These are phyloP conservation scores for Epipyxis sp. DNA, from an alignment of 108 stramenopile genomes.

Conservation along the genomic window DNA sequence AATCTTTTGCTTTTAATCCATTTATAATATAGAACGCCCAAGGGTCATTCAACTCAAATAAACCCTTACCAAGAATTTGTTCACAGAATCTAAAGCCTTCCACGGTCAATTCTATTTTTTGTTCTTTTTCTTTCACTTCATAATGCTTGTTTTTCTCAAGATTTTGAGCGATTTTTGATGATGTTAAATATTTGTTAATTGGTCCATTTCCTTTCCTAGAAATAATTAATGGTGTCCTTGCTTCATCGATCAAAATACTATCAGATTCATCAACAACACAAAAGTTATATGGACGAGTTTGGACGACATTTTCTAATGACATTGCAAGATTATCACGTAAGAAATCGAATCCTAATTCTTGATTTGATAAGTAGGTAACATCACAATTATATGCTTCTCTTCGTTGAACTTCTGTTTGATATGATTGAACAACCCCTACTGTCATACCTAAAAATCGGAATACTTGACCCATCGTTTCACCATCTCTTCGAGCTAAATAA, in stretches of 20 bases:
- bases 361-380: constrained; percentile 89
- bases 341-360: constrained; percentile 92
- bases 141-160: constrained; percentile 80
- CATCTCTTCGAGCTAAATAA: constrained; percentile 86
- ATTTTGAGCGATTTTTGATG: constrained; percentile 68
- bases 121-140: constrained; percentile 83
- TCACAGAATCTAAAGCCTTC: constrained; percentile 78
- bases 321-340: constrained; percentile 60
- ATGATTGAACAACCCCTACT: constrained; percentile 83
- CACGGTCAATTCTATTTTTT: constrained; percentile 78
- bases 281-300: constrained; percentile 67
- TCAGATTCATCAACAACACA: constrained; percentile 94
- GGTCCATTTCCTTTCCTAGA: constrained; percentile 64
- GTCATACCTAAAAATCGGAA: constrained; percentile 83
- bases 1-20: constrained; percentile 86
- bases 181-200: constrained; percentile 69
- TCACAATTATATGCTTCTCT: constrained; percentile 77
- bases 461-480: constrained; percentile 89
- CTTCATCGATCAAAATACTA: constrained; percentile 92
- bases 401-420: constrained; percentile 74
- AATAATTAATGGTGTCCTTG: constrained; percentile 86
- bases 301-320: constrained; percentile 35
- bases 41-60: constrained; percentile 72
- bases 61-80: constrained; percentile 69
- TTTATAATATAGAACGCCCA: constrained; percentile 85